Evolutionary conservation across 2,329 filamentous ascomycete genomes (phyloP).

Genomic region (Penicillium oxalicum): DNA sequence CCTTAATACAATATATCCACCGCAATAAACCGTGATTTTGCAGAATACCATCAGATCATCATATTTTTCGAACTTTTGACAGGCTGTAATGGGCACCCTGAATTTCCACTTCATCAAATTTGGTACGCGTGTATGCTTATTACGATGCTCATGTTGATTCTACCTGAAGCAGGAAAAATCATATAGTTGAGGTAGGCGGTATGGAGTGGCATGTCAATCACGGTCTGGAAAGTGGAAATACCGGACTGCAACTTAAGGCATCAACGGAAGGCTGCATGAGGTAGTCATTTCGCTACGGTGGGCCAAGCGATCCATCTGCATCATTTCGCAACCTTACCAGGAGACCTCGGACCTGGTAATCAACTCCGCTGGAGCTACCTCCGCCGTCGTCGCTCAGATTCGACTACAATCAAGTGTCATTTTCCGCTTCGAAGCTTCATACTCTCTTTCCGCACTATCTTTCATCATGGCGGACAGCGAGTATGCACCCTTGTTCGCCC

Average conservation of each 20-base stretch:
- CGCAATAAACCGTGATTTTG: too few species aligned
- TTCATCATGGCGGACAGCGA: conserved; percentile 44
- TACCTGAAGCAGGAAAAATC: too few species aligned
- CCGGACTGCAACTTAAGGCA: neutral
- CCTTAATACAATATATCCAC: too few species aligned
- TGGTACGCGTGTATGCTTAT: too few species aligned
- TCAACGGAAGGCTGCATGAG: too few species aligned
- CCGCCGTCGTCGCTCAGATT: conserved; percentile 1
- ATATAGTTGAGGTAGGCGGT: too few species aligned
- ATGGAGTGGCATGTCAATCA: too few species aligned
- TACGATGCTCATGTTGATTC: too few species aligned
- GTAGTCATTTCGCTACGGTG: conserved; percentile 14
- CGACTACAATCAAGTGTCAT: conserved; percentile 3
- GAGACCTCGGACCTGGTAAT: conserved; percentile 7
- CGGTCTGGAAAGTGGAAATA: neutral
- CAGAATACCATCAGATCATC: too few species aligned
- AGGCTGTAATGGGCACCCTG: too few species aligned
- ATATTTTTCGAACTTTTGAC: too few species aligned
- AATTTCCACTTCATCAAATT: too few species aligned
- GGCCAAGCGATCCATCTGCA: conserved; percentile 19
- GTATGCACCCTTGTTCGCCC: conserved; percentile 57
- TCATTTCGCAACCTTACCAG: conserved; percentile 6
- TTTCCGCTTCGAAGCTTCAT: neutral
- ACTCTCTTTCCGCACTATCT: neutral
- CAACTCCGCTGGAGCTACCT: conserved; percentile 1